Evolutionary conservation across 192 early-diverging fungal genomes (phyloP).

Genomic region (Obelidium mucronatum): DNA sequence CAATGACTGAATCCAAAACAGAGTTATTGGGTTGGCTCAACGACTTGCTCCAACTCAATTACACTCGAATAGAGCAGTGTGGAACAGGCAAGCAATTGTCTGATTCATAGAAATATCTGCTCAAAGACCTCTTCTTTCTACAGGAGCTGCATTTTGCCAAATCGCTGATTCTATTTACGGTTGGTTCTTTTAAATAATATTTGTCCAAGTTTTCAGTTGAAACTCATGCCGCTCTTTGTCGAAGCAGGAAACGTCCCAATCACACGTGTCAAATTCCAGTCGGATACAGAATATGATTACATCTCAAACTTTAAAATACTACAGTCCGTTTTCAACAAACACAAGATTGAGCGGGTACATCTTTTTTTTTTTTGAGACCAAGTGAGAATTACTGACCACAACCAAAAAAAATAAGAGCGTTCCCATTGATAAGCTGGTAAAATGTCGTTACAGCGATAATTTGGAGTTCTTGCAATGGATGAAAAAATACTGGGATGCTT

Average conservation of each 20-base stretch:
- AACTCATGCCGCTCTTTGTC: no score
- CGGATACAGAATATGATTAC: conserved; percentile 90
- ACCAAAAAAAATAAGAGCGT: conserved; percentile 58
- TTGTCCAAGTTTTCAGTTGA: background rate
- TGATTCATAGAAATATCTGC: background rate
- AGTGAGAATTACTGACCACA: background rate
- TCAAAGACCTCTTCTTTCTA: conserved; percentile 2
- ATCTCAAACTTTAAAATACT: conserved; percentile 89
- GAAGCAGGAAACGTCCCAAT: conserved; percentile 69
- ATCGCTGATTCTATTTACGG: conserved; percentile 76
- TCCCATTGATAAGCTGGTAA: conserved; percentile 82
- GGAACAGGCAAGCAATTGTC: conserved; percentile 64
- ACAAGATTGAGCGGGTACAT: conserved; percentile 80
- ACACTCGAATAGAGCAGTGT: conserved; percentile 89
- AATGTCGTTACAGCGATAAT: conserved; percentile 92
- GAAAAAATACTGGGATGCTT: conserved; percentile 84
- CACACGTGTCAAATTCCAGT: conserved; percentile 82
- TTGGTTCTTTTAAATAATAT: conserved; percentile 43
- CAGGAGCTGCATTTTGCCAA: conserved; percentile 75
- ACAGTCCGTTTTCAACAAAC: conserved; percentile 77
- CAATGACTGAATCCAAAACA: conserved; percentile 45
- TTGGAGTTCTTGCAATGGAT: conserved; percentile 94
- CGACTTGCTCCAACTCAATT: conserved; percentile 83
- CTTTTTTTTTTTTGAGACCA: background rate
- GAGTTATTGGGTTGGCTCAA: conserved; percentile 89